Evolutionary conservation across 2,329 filamentous ascomycete genomes (phyloP).

Genomic region (Penicillium concentricum): DNA sequence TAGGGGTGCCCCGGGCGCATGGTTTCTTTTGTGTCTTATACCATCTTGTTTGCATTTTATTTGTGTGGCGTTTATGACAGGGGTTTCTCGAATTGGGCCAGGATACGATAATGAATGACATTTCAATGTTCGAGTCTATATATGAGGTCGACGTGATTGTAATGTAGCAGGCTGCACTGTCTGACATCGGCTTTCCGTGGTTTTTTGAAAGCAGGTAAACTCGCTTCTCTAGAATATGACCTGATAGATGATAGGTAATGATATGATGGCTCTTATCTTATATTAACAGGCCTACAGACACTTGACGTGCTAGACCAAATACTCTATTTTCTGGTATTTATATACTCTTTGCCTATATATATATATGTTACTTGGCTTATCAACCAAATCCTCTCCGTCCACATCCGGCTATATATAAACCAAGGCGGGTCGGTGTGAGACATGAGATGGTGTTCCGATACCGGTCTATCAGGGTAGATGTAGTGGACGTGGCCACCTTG

Average conservation of each 20-base stretch:
- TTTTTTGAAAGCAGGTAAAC: too few species aligned
- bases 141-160: neutral
- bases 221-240: too few species aligned
- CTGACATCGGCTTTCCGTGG: too few species aligned
- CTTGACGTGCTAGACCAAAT: neutral
- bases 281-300: neutral
- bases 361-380: neutral
- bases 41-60: constrained; percentile 26
- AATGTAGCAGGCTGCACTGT: neutral
- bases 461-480: neutral
- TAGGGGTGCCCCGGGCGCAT: neutral
- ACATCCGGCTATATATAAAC: neutral
- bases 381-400: neutral
- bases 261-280: too few species aligned
- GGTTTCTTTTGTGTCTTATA: constrained; percentile 23
- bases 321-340: neutral
- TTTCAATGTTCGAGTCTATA: neutral
- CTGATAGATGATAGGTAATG: too few species aligned
- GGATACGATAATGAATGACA: constrained; percentile 18
- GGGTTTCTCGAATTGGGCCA: constrained; percentile 10
- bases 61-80: constrained; percentile 15
- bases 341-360: neutral
- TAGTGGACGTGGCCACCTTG: too few species aligned
- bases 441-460: neutral
- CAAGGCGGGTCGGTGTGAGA: neutral